A percentile compares a stretch with the other conserved stretches of the same genome.
These are phyloP conservation scores for Paracamarosporium sp. DNA, from an alignment of 2,329 filamentous ascomycete genomes.

Conservation along the genomic window DNA sequence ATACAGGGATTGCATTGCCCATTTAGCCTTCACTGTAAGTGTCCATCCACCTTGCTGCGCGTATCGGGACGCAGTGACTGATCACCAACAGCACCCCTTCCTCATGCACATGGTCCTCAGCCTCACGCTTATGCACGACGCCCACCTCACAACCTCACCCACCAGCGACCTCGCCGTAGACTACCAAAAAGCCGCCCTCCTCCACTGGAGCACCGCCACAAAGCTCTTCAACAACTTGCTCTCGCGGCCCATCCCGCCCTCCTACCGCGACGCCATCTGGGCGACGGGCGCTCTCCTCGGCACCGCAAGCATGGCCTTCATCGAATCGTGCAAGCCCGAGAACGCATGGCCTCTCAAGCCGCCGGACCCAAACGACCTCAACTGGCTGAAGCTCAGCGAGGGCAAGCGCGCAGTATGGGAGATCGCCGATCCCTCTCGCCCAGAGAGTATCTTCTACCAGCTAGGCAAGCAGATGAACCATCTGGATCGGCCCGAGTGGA, in stretches of 20 bases:
- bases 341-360: conserved; percentile 64
- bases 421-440: conserved; percentile 56
- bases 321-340: conserved; percentile 51
- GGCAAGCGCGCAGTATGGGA: conserved; percentile 64
- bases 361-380: conserved; percentile 54
- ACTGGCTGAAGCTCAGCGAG: conserved; percentile 65
- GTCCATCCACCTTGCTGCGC: neutral
- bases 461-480: conserved; percentile 32
- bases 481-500: conserved; percentile 18
- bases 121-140: conserved; percentile 62
- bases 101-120: conserved; percentile 63
- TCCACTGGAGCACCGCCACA: conserved; percentile 58
- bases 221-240: conserved; percentile 57
- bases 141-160: conserved; percentile 42
- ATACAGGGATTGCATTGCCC: conserved; percentile 46
- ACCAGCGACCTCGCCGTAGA: conserved; percentile 28
- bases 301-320: conserved; percentile 53
- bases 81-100: conserved; percentile 53
- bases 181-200: conserved; percentile 43
- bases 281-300: conserved; percentile 57
- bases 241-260: conserved; percentile 39
- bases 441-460: conserved; percentile 56
- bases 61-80: neutral
- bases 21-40: conserved; percentile 52
- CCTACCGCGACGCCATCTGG: conserved; percentile 56